Evolutionary conservation across 106 monocot genomes (phyloP), one percentile per base, ranked within the genome.

Genomic region (Chionographis japonica): DNA sequence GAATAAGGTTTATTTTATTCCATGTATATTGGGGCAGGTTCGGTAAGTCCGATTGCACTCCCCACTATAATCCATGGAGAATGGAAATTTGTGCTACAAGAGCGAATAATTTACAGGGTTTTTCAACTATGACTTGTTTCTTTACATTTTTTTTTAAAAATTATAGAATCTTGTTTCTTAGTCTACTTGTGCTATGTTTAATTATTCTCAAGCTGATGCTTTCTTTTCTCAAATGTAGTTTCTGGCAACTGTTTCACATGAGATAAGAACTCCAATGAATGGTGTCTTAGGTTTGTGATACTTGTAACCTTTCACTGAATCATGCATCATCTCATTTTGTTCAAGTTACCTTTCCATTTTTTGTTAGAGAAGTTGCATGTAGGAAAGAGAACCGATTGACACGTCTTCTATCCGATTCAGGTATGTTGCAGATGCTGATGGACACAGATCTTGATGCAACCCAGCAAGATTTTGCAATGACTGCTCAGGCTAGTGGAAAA

Each of bases 181-280:
- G 27, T 27, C 8, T 38, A 7, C 13, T 12, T 20, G 11, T 64
- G 9, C 15, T 16, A 70, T 43, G 20, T 4, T 55, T 59, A 42
- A 15, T 46, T 2, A 18, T 1, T 52, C 50, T 14, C 14, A 18
- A 37, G 19, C 70, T 83, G 41, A 83, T 55, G 6, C 12, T 35
- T 15, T 70, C 16, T 71, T 66, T 56, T 58, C 9, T 74, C 4
- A 46, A 50, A 59, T 86, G 78, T 61, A 94, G 90, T 94, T 94
- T 82, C 77, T 94, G 57, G 94, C 90, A 8, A 94, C 94, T 12
- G 94, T 94, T 68, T 94, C 94, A 8, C 94, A 94, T 80, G 94
- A 94, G 72, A 90, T 94, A 60, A 79, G 94, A 73, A 94, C 94
- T 18, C 94, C 94, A 49, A 94, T 94, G 94, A 94, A 94, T 66